Evolutionary conservation across 352 stramenopile genomes (phyloP).

Genomic region (Globisporangium cederbergense): DNA sequence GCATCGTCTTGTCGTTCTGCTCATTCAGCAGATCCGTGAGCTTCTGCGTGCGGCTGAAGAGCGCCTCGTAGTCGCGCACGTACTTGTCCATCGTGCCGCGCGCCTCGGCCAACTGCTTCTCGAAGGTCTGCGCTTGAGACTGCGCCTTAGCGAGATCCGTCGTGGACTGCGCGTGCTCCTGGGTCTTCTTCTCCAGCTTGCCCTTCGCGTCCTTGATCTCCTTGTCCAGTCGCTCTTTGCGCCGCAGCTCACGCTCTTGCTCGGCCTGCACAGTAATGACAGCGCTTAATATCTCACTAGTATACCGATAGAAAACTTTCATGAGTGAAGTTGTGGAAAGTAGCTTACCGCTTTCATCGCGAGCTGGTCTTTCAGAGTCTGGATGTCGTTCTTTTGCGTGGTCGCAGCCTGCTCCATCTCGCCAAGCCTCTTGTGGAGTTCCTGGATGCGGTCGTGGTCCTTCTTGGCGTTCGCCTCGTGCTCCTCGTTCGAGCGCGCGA

Average conservation of each 20-base stretch:
- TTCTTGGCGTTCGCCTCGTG: slow-evolving; percentile 78
- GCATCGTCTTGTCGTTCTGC: slow-evolving; percentile 86
- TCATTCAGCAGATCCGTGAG: slow-evolving; percentile 92
- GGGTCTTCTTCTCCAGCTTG: slow-evolving; percentile 86
- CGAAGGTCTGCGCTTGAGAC: slow-evolving; percentile 66
- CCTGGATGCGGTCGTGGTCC: slow-evolving; percentile 76
- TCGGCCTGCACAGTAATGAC: slow-evolving; percentile 52
- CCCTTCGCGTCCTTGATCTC: slow-evolving; percentile 89
- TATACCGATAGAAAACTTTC: slow-evolving; percentile 1
- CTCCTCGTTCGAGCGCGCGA: slow-evolving; percentile 85
- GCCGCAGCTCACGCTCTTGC: slow-evolving; percentile 84
- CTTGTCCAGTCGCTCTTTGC: slow-evolving; percentile 90
- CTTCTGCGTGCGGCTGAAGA: slow-evolving; percentile 90
- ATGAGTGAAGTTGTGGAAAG: neutral
- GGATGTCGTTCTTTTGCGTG: slow-evolving; percentile 68
- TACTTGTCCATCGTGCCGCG: slow-evolving; percentile 92
- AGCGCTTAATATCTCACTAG: slow-evolving; percentile 22
- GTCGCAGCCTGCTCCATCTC: slow-evolving; percentile 59
- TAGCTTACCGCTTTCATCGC: slow-evolving; percentile 60
- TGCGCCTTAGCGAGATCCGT: slow-evolving; percentile 65
- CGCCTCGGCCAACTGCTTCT: slow-evolving; percentile 83
- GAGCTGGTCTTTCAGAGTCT: slow-evolving; percentile 86
- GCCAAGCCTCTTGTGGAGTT: slow-evolving; percentile 62
- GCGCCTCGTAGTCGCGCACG: slow-evolving; percentile 90
- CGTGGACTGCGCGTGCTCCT: slow-evolving; percentile 45